phyloP scores from a whole-genome alignment of 139 green algal genomes.

The Coelastrella sp. region DNA sequence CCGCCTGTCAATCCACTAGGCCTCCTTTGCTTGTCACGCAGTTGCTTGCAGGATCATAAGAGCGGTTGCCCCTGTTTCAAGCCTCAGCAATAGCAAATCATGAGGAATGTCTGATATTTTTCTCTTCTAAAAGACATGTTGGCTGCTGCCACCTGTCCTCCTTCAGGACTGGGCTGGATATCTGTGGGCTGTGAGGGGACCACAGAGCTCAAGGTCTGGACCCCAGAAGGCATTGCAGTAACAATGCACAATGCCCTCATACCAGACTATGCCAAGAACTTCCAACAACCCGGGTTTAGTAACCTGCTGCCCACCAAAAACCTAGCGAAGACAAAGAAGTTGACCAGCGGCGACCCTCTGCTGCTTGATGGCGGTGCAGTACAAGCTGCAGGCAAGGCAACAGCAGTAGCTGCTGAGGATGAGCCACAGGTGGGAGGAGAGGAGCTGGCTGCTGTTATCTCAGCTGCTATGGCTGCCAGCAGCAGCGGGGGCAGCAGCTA shows the following conservation, averaged over 20 bases:
- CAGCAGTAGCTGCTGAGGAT: not conserved
- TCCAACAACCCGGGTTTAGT: constrained; percentile 89
- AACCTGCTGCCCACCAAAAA: constrained; percentile 49
- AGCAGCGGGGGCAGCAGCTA: not conserved
- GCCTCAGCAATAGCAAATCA: not conserved
- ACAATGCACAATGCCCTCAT: constrained; percentile 89
- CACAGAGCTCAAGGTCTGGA: constrained; percentile 87
- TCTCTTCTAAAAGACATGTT: constrained; percentile 52
- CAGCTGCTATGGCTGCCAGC: not conserved
- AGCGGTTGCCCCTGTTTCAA: not conserved
- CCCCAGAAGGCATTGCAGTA: constrained; percentile 79
- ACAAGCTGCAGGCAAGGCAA: not conserved
- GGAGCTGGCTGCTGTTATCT: not conserved
- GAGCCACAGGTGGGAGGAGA: not conserved
- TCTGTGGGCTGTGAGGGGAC: constrained; percentile 79
- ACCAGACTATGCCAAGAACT: constrained; percentile 80
- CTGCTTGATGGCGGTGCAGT: not conserved
- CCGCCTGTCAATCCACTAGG: not conserved
- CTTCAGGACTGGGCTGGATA: constrained; percentile 94
- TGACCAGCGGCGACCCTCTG: not conserved
- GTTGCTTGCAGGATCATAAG: not conserved
- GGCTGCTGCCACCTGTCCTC: constrained; percentile 33
- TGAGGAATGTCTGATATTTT: not conserved
- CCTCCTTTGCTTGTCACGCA: not conserved
- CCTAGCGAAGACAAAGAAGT: not conserved